These are phyloP conservation scores for Zea luxurians DNA, from an alignment of 176 grass and related monocot genomes.

Conservation along the genomic window DNA sequence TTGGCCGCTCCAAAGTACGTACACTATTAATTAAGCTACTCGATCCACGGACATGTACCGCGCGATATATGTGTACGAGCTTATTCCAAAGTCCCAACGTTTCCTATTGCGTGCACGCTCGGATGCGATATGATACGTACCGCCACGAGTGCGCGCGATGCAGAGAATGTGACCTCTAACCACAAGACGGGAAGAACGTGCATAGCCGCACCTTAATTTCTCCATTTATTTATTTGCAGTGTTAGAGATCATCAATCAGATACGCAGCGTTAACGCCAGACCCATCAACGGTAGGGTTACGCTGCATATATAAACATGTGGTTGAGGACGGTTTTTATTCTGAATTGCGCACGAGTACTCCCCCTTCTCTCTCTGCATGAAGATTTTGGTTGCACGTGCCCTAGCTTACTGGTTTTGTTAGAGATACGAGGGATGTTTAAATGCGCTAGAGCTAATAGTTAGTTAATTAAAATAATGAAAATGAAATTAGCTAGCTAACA, in stretches of 20 bases:
- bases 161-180: conserved; percentile 11
- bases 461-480: too few species aligned
- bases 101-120: not conserved
- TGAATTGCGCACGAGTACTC: too few species aligned
- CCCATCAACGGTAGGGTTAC: not conserved
- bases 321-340: too few species aligned
- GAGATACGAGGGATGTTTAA: too few species aligned
- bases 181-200: conserved; percentile 18
- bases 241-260: not conserved
- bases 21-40: too few species aligned
- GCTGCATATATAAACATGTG: not conserved
- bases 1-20: not conserved
- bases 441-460: too few species aligned
- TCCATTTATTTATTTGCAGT: not conserved
- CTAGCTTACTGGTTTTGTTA: too few species aligned
- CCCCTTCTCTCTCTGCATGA: too few species aligned
- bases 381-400: too few species aligned
- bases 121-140: not conserved
- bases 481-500: too few species aligned
- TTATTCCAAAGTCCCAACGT: conserved; percentile 12
- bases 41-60: not conserved
- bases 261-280: conserved; percentile 1
- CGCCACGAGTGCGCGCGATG: not conserved
- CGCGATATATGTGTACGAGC: not conserved
- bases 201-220: not conserved